A percentile compares a stretch with the other conserved stretches of the same genome.
Evolutionary conservation across 2,329 filamentous ascomycete species (phyloP).

Genomic region (Calonectria fujianensis): DNA sequence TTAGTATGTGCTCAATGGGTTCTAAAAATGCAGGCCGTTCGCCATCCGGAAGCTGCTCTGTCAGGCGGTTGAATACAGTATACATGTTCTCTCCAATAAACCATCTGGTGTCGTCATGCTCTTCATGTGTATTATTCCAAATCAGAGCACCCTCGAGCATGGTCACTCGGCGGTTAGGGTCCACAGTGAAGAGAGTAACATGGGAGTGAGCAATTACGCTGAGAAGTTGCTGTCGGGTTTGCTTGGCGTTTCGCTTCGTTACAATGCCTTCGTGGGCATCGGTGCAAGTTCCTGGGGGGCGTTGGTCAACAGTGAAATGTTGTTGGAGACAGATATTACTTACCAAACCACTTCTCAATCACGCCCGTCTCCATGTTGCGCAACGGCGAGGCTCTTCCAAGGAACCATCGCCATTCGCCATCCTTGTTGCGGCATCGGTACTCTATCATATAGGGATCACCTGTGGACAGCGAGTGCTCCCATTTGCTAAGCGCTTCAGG

Average conservation of each 20-base stretch:
- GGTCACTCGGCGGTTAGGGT: constrained; percentile 76
- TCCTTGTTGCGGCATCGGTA: constrained; percentile 81
- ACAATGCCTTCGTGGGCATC: constrained; percentile 86
- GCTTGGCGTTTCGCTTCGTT: constrained; percentile 78
- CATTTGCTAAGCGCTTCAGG: constrained; percentile 73
- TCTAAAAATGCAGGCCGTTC: constrained; percentile 70
- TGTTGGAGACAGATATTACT: constrained; percentile 41
- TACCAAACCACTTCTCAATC: constrained; percentile 87
- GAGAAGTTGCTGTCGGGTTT: constrained; percentile 81
- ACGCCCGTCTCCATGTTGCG: constrained; percentile 78
- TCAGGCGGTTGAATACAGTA: constrained; percentile 75
- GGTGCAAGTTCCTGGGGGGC: constrained; percentile 76
- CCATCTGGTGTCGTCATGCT: constrained; percentile 65
- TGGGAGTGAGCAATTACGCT: constrained; percentile 85
- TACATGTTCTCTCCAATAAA: constrained; percentile 78
- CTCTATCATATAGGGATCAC: constrained; percentile 81
- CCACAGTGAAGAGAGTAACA: constrained; percentile 85
- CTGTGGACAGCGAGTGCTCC: constrained; percentile 78
- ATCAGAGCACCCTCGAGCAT: constrained; percentile 82
- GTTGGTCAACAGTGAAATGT: neutral
- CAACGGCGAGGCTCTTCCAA: constrained; percentile 82
- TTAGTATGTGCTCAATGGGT: constrained; percentile 78
- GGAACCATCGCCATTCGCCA: constrained; percentile 86
- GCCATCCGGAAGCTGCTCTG: constrained; percentile 64
- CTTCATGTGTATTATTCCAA: constrained; percentile 68